Percentiles rank a stretch among this genome's conserved stretches.
phyloP scores from a whole-genome alignment of 805 yeast genomes.

The Lipomyces kockii region DNA sequence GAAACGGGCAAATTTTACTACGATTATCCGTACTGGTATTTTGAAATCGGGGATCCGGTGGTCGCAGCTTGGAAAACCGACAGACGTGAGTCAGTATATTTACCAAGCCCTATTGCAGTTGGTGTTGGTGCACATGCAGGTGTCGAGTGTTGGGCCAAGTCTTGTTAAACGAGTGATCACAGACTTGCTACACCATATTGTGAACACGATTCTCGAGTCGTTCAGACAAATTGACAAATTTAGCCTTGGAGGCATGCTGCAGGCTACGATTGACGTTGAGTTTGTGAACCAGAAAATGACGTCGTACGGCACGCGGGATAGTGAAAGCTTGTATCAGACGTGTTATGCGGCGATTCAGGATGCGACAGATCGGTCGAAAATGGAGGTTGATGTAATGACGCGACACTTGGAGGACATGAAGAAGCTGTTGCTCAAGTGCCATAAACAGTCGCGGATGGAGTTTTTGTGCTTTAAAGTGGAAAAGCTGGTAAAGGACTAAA shows the following conservation, averaged over 20 bases:
- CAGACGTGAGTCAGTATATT: constrained; percentile 53
- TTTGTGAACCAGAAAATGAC: constrained; percentile 47
- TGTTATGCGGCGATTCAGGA: constrained; percentile 35
- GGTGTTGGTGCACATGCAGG: constrained; percentile 58
- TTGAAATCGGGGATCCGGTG: constrained; percentile 49
- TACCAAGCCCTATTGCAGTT: constrained; percentile 56
- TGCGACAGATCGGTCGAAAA: constrained; percentile 24
- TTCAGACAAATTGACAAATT: constrained; percentile 53
- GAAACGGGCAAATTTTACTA: constrained; percentile 51
- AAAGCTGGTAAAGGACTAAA: not conserved
- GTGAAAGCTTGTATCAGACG: constrained; percentile 23
- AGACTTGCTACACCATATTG: constrained; percentile 52
- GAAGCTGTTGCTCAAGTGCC: constrained; percentile 25
- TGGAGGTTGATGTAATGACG: constrained; percentile 29
- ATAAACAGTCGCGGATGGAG: constrained; percentile 30
- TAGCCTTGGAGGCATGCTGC: constrained; percentile 55
- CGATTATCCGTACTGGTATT: constrained; percentile 51
- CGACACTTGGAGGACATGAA: constrained; percentile 35
- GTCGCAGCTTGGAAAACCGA: constrained; percentile 45
- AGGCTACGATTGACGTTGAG: constrained; percentile 59
- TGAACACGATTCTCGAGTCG: constrained; percentile 47
- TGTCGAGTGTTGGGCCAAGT: constrained; percentile 54
- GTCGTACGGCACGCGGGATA: constrained; percentile 26
- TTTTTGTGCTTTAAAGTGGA: constrained; percentile 33
- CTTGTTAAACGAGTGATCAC: constrained; percentile 53